Conservation (phyloP, 2,329 filamentous ascomycete species). For the Aspergillus sergii region DNA sequence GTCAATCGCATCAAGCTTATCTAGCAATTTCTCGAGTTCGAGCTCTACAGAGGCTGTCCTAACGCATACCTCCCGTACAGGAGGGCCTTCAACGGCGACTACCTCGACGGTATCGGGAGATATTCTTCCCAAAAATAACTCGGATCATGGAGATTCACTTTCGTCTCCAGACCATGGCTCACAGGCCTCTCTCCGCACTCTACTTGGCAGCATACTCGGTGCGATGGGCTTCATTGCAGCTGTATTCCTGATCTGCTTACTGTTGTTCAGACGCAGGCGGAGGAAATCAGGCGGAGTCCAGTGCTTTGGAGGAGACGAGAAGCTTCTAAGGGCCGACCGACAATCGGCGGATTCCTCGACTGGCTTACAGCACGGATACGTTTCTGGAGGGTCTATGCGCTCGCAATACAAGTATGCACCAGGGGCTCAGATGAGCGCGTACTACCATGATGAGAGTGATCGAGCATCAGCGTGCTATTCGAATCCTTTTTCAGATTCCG, state of each 20-base stretch:
- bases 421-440: neutral
- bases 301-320: conserved; percentile 19
- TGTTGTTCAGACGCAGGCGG: conserved; percentile 28
- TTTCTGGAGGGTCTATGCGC: conserved; percentile 13
- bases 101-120: conserved; percentile 4
- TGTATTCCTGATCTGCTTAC: conserved; percentile 24
- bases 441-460: neutral
- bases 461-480: conserved; percentile 4
- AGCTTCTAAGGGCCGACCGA: conserved; percentile 18
- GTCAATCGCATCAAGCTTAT: neutral
- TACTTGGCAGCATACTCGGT: conserved; percentile 35
- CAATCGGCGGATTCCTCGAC: conserved; percentile 20
- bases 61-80: neutral
- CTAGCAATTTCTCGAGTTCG: neutral
- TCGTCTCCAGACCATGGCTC: conserved; percentile 4
- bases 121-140: conserved; percentile 6
- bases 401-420: conserved; percentile 13
- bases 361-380: conserved; percentile 18
- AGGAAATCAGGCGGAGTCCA: conserved; percentile 10
- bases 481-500: conserved; percentile 21
- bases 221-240: conserved; percentile 28
- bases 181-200: conserved; percentile 18
- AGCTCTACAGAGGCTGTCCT: neutral
- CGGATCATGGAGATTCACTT: neutral
- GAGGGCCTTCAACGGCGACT: neutral